Evolutionary conservation across 2,329 filamentous ascomycete species (phyloP).

Genomic region (Neonectria hederae): DNA sequence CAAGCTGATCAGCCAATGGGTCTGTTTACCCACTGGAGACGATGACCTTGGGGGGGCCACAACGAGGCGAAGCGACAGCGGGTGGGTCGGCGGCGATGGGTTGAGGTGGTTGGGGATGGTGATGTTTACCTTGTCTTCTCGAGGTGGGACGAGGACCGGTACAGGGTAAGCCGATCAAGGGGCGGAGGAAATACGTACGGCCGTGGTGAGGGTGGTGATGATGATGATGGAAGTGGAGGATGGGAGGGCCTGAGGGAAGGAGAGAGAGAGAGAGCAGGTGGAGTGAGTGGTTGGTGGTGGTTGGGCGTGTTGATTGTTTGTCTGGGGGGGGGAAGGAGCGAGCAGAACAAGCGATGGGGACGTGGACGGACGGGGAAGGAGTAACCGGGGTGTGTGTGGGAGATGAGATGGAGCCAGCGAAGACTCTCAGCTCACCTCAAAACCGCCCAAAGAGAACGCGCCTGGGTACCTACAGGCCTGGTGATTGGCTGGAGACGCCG

Average conservation of each 20-base stretch:
- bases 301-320: slow-evolving; percentile 24
- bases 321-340: slow-evolving; percentile 2
- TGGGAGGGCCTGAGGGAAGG: slow-evolving; percentile 3
- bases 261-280: slow-evolving; percentile 11
- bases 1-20: slow-evolving; percentile 46
- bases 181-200: slow-evolving; percentile 17
- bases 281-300: slow-evolving; percentile 9
- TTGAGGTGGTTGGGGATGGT: slow-evolving; percentile 13
- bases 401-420: slow-evolving; percentile 26
- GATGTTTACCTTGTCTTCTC: slow-evolving; percentile 3
- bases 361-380: slow-evolving; percentile 10
- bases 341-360: background rate
- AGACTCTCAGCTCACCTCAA: slow-evolving; percentile 21
- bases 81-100: slow-evolving; percentile 21
- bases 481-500: slow-evolving; percentile 20
- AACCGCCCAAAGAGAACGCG: slow-evolving; percentile 10
- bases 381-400: slow-evolving; percentile 22
- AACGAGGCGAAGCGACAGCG: background rate
- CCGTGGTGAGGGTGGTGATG: slow-evolving; percentile 18
- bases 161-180: slow-evolving; percentile 19
- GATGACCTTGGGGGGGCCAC: slow-evolving; percentile 10
- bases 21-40: slow-evolving; percentile 49
- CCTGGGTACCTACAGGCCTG: slow-evolving; percentile 16
- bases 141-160: slow-evolving; percentile 2
- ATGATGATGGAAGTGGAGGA: slow-evolving; percentile 26